Conservation (phyloP, 768 basidiomycete genomes). For the Crucibulum laeve region DNA sequence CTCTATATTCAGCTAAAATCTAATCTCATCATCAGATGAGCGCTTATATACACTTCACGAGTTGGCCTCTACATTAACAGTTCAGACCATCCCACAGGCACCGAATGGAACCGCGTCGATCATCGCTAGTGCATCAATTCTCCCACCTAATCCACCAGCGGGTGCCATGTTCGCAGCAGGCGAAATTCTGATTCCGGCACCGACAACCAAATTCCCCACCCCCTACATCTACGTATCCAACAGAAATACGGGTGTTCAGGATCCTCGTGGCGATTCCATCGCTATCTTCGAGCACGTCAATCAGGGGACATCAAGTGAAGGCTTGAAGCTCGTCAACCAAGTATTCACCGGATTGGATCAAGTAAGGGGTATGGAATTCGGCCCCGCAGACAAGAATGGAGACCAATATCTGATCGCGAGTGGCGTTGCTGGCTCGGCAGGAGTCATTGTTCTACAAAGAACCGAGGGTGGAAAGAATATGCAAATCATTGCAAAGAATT, state of each 20-base stretch:
- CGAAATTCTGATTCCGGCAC: conserved; percentile 58
- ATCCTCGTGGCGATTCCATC: conserved; percentile 55
- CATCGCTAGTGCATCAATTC: conserved; percentile 44
- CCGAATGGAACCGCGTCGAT: conserved; percentile 47
- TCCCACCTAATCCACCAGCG: conserved; percentile 31
- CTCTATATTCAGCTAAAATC: not conserved
- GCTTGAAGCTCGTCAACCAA: conserved; percentile 33
- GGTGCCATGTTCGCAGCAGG: conserved; percentile 44
- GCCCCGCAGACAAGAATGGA: conserved; percentile 37
- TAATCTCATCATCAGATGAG: conserved; percentile 28
- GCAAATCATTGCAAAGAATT: conserved; percentile 47
- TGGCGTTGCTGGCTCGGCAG: conserved; percentile 47
- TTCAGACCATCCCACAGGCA: conserved; percentile 51
- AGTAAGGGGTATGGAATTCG: conserved; percentile 64
- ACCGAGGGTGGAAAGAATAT: conserved; percentile 50
- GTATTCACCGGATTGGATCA: conserved; percentile 62
- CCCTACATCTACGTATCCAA: conserved; percentile 67
- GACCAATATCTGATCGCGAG: conserved; percentile 50
- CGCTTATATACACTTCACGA: conserved; percentile 54
- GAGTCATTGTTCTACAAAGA: conserved; percentile 54
- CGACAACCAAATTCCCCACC: conserved; percentile 38
- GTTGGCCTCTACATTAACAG: conserved; percentile 49
- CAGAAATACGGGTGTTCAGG: conserved; percentile 47
- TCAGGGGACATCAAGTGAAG: conserved; percentile 21
- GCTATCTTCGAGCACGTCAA: conserved; percentile 53